Base-by-base conservation (phyloP, 208 protist genomes). In the Trypanosoma grayi region DNA sequence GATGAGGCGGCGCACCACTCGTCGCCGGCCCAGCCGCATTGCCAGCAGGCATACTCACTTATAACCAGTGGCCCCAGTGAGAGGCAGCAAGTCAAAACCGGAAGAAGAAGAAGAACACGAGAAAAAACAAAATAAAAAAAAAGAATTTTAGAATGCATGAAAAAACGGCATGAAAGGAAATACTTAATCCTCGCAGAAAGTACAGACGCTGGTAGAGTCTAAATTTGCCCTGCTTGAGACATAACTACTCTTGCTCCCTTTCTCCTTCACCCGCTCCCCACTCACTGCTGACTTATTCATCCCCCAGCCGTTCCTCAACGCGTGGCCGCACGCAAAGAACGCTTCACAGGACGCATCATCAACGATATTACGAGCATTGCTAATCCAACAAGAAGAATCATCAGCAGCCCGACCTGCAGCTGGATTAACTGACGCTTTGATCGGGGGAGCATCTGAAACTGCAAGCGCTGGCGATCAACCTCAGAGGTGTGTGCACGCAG, bases 381-480 rank as follows among this genome's bases (percentile, higher is more conserved):
- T 20, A 87, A 55, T 7, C 50, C 73, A 11, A 73, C 45, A 10
- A 77, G 43, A 6, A 88, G 36, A 13, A 69, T 33, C 72, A 90
- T 78, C 25, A 88, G 36, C 1, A 88, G 41, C 39, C 70, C 77
- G 7, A 87, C 79, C 69, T 92, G 85, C 24, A 81, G 13, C 56
- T 88, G 65, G 63, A 93, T 78, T 27, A 93, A 34, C 8, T 69
- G 65, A 20, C 81, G 75, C 58, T 93, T 76, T 27, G 55, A 61
- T 52, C 82, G 84, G n/a, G 87, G 83, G n/a, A 93, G 72, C 34
- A 93, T 65, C 61, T 90, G 77, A 50, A 93, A 90, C 74, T 90
- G 83, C 54, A 93, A 71, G 0, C 87, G 83, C 44, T 90, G 87
- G 14, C 87, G 59, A 30, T 90, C 81, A 18, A 62, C 74, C 47